Percentiles rank a stretch among this genome's conserved stretches.
Evolutionary conservation across 2,329 filamentous ascomycete genomes (phyloP).

Genomic region (Biscogniauxia marginata): DNA sequence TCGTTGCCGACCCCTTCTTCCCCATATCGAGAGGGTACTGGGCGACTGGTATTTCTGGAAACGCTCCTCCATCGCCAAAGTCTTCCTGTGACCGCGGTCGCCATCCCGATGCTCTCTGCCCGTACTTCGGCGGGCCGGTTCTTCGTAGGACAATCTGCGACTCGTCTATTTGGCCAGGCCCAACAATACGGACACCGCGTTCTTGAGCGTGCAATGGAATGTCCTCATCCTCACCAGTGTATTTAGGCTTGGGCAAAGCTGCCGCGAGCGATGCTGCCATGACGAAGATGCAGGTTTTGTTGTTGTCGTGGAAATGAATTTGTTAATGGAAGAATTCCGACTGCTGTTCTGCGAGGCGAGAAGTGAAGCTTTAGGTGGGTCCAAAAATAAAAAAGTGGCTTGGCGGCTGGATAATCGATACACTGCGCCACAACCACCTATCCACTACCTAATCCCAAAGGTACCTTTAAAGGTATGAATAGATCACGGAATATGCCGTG

Average conservation of each 20-base stretch:
- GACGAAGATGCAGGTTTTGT: slow-evolving; percentile 16
- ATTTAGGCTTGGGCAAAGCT: slow-evolving; percentile 85
- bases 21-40: slow-evolving; percentile 98
- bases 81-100: slow-evolving; percentile 85
- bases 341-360: slow-evolving; percentile 22
- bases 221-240: slow-evolving; percentile 87
- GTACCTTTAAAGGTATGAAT: too few species aligned
- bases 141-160: slow-evolving; percentile 79
- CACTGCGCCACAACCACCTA: slow-evolving; percentile 12
- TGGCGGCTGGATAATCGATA: slow-evolving; percentile 7
- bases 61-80: slow-evolving; percentile 93
- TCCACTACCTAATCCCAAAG: too few species aligned
- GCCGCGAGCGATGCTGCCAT: slow-evolving; percentile 75
- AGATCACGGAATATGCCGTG: too few species aligned
- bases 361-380: slow-evolving; percentile 12
- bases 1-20: slow-evolving; percentile 68
- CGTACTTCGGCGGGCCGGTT: slow-evolving; percentile 83
- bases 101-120: slow-evolving; percentile 78
- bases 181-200: slow-evolving; percentile 79
- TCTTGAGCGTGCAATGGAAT: slow-evolving; percentile 68
- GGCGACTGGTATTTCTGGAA: slow-evolving; percentile 88
- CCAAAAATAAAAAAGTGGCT: neutral
- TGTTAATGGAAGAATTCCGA: slow-evolving; percentile 17
- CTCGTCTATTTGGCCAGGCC: slow-evolving; percentile 76
- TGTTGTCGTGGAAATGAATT: slow-evolving; percentile 5